phyloP scores from a whole-genome alignment of 352 stramenopile genomes.

The Globisporangium radiosum region DNA sequence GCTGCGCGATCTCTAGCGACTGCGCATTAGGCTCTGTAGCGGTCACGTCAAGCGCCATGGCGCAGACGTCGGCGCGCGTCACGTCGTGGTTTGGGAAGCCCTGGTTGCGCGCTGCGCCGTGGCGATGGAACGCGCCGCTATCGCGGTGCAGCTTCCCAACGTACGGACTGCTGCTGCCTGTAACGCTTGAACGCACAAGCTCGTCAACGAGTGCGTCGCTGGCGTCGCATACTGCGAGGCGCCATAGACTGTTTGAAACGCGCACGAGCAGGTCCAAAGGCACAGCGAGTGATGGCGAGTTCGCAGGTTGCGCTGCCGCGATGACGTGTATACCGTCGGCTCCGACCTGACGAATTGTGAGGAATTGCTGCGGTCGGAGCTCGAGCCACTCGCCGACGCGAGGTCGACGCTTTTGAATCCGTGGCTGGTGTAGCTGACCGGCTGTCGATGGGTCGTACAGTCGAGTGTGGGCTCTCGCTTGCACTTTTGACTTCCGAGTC shows the following conservation, averaged over 20 bases:
- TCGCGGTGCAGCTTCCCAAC: constrained; percentile 49
- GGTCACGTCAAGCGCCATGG: constrained; percentile 1
- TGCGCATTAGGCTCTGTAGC: not conserved
- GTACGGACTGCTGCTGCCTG: not conserved
- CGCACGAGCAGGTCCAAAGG: constrained; percentile 20
- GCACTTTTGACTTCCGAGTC: no score
- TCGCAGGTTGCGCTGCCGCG: not conserved
- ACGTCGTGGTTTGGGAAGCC: constrained; percentile 54
- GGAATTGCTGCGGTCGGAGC: constrained; percentile 32
- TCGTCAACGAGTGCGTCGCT: constrained; percentile 1
- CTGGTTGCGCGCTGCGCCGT: constrained; percentile 41
- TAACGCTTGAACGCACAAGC: not conserved
- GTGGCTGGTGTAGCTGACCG: not conserved
- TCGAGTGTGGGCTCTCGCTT: no score
- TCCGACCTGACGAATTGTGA: constrained; percentile 37
- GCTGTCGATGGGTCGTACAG: not conserved
- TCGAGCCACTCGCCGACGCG: constrained; percentile 51
- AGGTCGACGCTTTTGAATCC: constrained; percentile 11
- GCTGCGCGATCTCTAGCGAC: constrained; percentile 1
- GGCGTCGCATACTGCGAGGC: constrained; percentile 14
- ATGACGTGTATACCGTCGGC: constrained; percentile 9
- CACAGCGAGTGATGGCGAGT: constrained; percentile 14
- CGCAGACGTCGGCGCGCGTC: constrained; percentile 14
- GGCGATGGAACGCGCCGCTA: constrained; percentile 41
- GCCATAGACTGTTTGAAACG: constrained; percentile 39